Evolutionary conservation across 164 flowering plant genomes (phyloP).

Genomic region (Vitis cinerea): DNA sequence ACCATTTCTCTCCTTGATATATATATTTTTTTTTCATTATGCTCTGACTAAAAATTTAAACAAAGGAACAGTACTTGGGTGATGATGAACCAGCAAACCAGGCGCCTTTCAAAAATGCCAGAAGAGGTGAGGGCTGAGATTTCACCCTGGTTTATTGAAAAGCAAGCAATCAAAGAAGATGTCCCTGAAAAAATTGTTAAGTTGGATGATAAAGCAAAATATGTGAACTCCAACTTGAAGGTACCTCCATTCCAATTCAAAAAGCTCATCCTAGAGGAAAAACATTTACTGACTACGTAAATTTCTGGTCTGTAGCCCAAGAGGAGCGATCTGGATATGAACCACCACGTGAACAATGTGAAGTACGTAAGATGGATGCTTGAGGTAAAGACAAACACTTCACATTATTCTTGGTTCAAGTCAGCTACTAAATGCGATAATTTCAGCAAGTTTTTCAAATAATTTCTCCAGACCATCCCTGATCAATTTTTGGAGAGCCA

Average conservation of each 20-base stretch:
- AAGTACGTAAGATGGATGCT: constrained; percentile 71
- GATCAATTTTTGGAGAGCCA: constrained; percentile 44
- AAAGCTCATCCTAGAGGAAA: not conserved
- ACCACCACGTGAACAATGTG: constrained; percentile 73
- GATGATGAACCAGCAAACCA: constrained; percentile 75
- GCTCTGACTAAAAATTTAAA: not conserved
- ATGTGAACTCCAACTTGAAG: constrained; percentile 51
- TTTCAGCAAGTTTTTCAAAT: not conserved
- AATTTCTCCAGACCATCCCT: constrained; percentile 49
- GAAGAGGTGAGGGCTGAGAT: constrained; percentile 72
- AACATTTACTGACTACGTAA: not conserved
- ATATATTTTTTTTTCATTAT: not conserved
- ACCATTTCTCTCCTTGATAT: not conserved
- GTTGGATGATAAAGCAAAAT: constrained; percentile 48
- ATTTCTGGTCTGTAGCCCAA: constrained; percentile 43
- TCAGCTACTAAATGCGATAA: not conserved
- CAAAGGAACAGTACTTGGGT: constrained; percentile 67
- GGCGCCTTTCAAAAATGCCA: constrained; percentile 81
- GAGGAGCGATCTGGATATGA: constrained; percentile 71
- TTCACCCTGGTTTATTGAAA: constrained; percentile 65
- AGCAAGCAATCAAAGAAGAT: constrained; percentile 54
- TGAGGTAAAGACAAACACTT: constrained; percentile 37
- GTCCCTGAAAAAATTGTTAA: constrained; percentile 48
- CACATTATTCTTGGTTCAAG: not conserved
- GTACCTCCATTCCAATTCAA: constrained; percentile 20